These are phyloP conservation scores for Hypomyces perniciosus DNA, from an alignment of 2,329 filamentous ascomycete species.

Conservation along the genomic window DNA sequence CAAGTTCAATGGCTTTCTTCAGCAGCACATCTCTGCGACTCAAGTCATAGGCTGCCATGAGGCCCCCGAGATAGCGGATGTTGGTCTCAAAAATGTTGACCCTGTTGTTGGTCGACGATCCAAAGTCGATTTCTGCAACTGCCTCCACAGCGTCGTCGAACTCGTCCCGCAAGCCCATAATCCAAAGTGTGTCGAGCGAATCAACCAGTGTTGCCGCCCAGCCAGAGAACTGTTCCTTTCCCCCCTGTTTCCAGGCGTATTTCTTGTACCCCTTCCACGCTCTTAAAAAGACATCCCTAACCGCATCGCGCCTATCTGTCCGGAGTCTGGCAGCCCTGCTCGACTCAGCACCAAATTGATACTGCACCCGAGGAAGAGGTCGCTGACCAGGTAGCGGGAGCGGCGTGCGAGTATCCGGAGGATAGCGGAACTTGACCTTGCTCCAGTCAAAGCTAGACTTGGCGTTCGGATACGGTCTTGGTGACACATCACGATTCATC, in stretches of 20 bases:
- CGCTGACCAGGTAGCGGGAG: conserved; percentile 19
- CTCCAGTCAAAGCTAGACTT: conserved; percentile 35
- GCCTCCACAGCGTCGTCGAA: conserved; percentile 58
- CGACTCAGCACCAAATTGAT: conserved; percentile 26
- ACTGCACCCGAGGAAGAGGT: conserved; percentile 31
- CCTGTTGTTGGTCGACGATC: conserved; percentile 36
- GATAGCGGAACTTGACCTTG: conserved; percentile 22
- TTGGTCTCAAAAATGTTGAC: conserved; percentile 67
- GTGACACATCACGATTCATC: conserved; percentile 25
- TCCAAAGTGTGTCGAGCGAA: conserved; percentile 65
- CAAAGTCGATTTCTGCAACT: conserved; percentile 56
- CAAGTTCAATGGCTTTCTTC: conserved; percentile 57
- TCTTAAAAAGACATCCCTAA: conserved; percentile 28
- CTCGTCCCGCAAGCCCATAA: conserved; percentile 60
- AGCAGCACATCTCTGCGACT: conserved; percentile 52
- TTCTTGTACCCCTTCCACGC: conserved; percentile 50
- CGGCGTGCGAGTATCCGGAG: conserved; percentile 18
- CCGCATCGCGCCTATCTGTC: conserved; percentile 26
- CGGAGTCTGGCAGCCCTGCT: conserved; percentile 19
- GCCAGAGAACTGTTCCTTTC: conserved; percentile 55
- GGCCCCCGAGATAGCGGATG: conserved; percentile 64
- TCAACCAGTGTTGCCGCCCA: conserved; percentile 66
- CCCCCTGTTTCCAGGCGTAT: conserved; percentile 54
- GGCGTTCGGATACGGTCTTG: not conserved
- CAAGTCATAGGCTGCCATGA: conserved; percentile 64